Evolutionary conservation across 1,139 yeast genomes (phyloP), one percentile per base, ranked within the genome.

Genomic region (Yamadazyma siamensis): DNA sequence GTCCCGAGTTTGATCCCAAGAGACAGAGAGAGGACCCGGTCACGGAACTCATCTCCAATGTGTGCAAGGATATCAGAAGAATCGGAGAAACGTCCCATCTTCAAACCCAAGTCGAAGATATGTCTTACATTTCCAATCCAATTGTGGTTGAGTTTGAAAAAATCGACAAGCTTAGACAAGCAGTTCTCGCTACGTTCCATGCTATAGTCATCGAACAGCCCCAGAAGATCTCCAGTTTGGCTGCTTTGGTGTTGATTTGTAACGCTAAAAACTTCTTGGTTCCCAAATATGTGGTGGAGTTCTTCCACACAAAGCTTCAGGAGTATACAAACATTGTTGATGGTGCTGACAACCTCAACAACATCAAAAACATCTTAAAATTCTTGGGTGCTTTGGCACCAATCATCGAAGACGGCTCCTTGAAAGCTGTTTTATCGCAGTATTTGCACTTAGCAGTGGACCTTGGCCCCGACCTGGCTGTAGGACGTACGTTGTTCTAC

Each of bases 161-260:
- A 37, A 83, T 80, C 36, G 81, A 77, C 40, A 71, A 70, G 34
- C 73, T 81, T 40, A 70, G 87, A 37, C 62, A 59, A 29, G 75
- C 81, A 12, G 65, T 83, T 14, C 63, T 82, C 46, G 68, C 71
- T 31, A 83, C 88, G 1, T 56, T 87, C 19, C 70, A 71, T 37
- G 87, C 95, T 1, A 75, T 85, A 25, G 67, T 84, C 7, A 59
- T 74, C 24, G 98, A 91, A 56, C 96, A 89, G 56, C 97, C 97
- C 1, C 95, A 89, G 45, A 91, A 89, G 53, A 75, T 82, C 38
- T 76, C 80, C 15, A 75, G 82, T 15, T 60, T 89, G 37, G 73
- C 87, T 19, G 77, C 81, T n/a, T 68, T 87, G 42, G 61, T 89
- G 8, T 70, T 81, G 44, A 66, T 81, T 21, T 79, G 87, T 35